phyloP scores from a whole-genome alignment of 2,329 filamentous ascomycete genomes.

The Scedosporium apiospermum region DNA sequence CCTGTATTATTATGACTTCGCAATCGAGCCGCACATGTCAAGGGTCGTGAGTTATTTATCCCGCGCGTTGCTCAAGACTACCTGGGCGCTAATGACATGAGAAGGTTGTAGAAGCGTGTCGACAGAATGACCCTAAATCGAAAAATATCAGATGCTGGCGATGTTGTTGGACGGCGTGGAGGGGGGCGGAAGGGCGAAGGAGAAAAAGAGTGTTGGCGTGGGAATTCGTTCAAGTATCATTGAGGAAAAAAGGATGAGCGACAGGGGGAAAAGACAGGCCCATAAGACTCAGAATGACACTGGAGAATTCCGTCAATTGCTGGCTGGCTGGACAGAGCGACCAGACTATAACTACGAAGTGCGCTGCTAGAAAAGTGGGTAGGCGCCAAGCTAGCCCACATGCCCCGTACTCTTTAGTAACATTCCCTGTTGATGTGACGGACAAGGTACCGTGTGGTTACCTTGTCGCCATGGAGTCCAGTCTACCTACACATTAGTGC shows the following conservation, averaged over 20 bases:
- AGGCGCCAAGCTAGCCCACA: neutral
- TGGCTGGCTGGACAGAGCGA: too few relatives aligned
- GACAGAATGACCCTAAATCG: neutral
- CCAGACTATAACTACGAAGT: neutral
- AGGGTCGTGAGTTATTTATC: neutral
- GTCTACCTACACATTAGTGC: neutral
- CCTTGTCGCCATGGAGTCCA: neutral
- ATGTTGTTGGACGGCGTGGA: neutral
- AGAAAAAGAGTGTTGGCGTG: neutral
- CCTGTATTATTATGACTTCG: neutral
- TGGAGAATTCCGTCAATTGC: neutral
- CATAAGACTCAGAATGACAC: neutral
- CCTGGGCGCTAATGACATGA: neutral
- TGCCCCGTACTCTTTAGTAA: neutral
- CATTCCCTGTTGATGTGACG: neutral
- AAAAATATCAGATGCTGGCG: neutral
- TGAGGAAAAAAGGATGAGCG: neutral
- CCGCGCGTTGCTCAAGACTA: neutral
- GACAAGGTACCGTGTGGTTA: neutral
- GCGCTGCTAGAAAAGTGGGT: neutral
- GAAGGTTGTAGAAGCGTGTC: neutral
- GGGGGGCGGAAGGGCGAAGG: neutral
- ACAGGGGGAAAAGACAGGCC: neutral
- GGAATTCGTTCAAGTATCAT: neutral
- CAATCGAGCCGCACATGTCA: neutral